phyloP scores from a whole-genome alignment of 192 early-diverging fungal species.

The Oehlia diaphana region DNA sequence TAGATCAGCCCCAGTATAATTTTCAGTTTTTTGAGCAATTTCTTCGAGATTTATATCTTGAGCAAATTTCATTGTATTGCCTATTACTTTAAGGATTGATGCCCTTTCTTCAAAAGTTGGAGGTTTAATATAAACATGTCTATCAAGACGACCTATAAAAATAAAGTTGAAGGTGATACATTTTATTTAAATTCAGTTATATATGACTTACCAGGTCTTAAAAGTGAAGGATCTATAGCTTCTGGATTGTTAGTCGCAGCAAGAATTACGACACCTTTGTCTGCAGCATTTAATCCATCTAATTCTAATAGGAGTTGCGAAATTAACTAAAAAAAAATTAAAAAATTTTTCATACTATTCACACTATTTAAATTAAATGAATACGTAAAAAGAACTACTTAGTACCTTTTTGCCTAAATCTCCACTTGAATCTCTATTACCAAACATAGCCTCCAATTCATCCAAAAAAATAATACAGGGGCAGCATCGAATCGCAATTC shows the following conservation, averaged over 20 bases:
- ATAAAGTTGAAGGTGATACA: not conserved
- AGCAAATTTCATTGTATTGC: constrained; percentile 30
- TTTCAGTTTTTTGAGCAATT: constrained; percentile 50
- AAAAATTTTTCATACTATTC: not conserved
- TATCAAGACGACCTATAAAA: constrained; percentile 74
- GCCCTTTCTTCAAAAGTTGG: constrained; percentile 60
- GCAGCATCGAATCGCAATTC: constrained; percentile 61
- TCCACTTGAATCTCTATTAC: constrained; percentile 63
- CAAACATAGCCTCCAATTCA: constrained; percentile 91
- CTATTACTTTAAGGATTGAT: constrained; percentile 63
- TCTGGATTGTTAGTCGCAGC: constrained; percentile 86
- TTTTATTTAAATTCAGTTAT: not conserved
- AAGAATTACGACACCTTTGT: constrained; percentile 69
- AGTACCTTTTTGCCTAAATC: constrained; percentile 67
- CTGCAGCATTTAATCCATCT: constrained; percentile 57
- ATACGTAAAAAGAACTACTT: not conserved
- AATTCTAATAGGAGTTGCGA: constrained; percentile 80
- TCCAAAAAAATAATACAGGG: constrained; percentile 92
- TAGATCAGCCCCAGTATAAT: constrained; percentile 70
- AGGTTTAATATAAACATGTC: constrained; percentile 65
- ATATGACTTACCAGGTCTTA: constrained; percentile 65
- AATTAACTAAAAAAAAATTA: constrained; percentile 49
- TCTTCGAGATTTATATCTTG: constrained; percentile 36
- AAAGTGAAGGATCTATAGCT: constrained; percentile 71
- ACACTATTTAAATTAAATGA: not conserved